A percentile compares a stretch with the other conserved stretches of the same genome.
phyloP scores from a whole-genome alignment of 2,329 filamentous ascomycete genomes.

The Phaeosphaeriaceae sp. region DNA sequence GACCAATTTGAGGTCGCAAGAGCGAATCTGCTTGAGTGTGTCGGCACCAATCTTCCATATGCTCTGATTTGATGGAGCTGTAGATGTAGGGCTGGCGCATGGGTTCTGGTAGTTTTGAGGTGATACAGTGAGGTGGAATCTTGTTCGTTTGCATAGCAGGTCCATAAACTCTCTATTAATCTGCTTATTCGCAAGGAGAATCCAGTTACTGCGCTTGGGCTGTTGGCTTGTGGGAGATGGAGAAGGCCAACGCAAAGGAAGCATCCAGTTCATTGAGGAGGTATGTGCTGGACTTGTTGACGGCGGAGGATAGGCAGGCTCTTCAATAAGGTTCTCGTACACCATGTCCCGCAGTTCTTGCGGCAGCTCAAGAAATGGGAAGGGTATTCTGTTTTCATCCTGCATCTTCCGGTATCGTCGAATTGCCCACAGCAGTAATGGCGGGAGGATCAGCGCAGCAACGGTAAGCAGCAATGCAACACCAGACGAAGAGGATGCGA shows the following conservation, averaged over 20 bases:
- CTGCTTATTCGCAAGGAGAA: conserved; percentile 43
- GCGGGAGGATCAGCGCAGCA: conserved; percentile 17
- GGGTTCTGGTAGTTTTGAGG: conserved; percentile 35
- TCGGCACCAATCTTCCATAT: conserved; percentile 40
- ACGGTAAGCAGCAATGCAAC: conserved; percentile 7
- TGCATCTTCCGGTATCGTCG: conserved; percentile 29
- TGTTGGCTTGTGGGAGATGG: background rate
- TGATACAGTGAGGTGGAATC: conserved; percentile 42
- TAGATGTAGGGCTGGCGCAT: background rate
- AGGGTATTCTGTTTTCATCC: conserved; percentile 23
- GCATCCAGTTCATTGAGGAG: conserved; percentile 26
- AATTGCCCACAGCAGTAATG: conserved; percentile 15
- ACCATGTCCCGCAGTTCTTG: conserved; percentile 44
- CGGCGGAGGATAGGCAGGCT: conserved; percentile 36
- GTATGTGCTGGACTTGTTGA: conserved; percentile 14
- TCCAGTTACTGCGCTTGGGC: conserved; percentile 25
- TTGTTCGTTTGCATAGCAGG: conserved; percentile 37
- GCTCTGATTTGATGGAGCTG: conserved; percentile 1
- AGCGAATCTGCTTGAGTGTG: conserved; percentile 29
- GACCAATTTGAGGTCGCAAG: conserved; percentile 39
- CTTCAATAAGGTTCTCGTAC: conserved; percentile 40
- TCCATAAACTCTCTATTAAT: conserved; percentile 45
- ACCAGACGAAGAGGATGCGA: background rate
- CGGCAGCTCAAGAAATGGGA: conserved; percentile 39
- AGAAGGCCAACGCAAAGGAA: conserved; percentile 12